Conservation (phyloP, 495 filamentous ascomycete genomes). For the Tuber umbilicatum region DNA sequence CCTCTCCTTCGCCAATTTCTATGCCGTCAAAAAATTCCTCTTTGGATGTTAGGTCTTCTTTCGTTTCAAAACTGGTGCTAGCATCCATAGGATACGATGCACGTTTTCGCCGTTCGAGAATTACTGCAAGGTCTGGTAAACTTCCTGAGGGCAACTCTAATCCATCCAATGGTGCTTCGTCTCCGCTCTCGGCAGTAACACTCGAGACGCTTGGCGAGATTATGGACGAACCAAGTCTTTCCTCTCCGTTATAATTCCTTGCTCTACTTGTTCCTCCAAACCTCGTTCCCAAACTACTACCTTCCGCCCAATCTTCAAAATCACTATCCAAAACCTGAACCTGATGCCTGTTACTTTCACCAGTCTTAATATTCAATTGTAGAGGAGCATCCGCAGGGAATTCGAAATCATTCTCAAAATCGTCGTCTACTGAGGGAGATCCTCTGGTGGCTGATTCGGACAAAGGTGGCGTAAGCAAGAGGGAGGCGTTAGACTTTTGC, state of each 20-base stretch:
- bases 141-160: constrained; percentile 76
- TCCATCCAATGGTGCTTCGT: constrained; percentile 73
- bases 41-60: constrained; percentile 44
- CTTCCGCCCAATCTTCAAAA: constrained; percentile 88
- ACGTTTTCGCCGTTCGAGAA: constrained; percentile 57
- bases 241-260: constrained; percentile 21
- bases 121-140: constrained; percentile 63
- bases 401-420: constrained; percentile 73
- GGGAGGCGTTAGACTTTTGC: constrained; percentile 42
- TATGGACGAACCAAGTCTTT: constrained; percentile 69
- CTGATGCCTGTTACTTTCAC: constrained; percentile 26
- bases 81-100: constrained; percentile 37
- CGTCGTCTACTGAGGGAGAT: constrained; percentile 49
- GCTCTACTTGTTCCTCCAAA: constrained; percentile 63
- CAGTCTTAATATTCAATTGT: constrained; percentile 38
- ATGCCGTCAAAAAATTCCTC: constrained; percentile 85
- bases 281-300: constrained; percentile 75
- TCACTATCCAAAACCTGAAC: constrained; percentile 56
- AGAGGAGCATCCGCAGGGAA: constrained; percentile 51
- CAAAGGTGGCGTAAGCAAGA: constrained; percentile 49
- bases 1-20: constrained; percentile 70
- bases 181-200: constrained; percentile 86
- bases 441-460: constrained; percentile 42
- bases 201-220: constrained; percentile 71
- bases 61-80: constrained; percentile 26